Percentiles rank a stretch among this genome's conserved stretches.
phyloP scores from a whole-genome alignment of 2,329 filamentous ascomycete species.

The Ophiostoma montium region DNA sequence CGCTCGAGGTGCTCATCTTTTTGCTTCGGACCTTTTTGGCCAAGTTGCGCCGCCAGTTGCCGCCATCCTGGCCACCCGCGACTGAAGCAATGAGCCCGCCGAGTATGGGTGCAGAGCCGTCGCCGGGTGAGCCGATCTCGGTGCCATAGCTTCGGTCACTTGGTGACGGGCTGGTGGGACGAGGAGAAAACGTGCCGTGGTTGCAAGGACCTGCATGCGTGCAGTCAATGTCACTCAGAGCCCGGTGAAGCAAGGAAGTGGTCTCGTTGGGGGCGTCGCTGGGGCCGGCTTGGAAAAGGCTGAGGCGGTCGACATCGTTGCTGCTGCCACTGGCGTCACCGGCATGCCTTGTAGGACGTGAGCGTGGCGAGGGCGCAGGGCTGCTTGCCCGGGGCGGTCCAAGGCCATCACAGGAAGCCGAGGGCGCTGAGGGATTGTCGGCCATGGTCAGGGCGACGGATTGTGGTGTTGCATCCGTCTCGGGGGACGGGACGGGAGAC shows the following conservation, averaged over 20 bases:
- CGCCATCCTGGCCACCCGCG: slow-evolving; percentile 23
- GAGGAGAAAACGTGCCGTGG: slow-evolving; percentile 66
- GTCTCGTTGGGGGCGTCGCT: slow-evolving; percentile 29
- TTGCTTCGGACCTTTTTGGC: slow-evolving; percentile 24
- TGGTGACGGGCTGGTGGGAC: slow-evolving; percentile 35
- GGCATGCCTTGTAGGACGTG: slow-evolving; percentile 9
- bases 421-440: slow-evolving; percentile 23
- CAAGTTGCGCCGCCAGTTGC: slow-evolving; percentile 35
- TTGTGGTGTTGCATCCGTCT: background rate
- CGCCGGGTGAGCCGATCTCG: slow-evolving; percentile 21
- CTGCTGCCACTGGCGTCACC: background rate
- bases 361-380: slow-evolving; percentile 10
- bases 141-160: slow-evolving; percentile 20
- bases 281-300: slow-evolving; percentile 7
- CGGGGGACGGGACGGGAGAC: too few relatives aligned
- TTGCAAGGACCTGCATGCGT: slow-evolving; percentile 40
- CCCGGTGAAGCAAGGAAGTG: slow-evolving; percentile 32
- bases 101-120: slow-evolving; percentile 22
- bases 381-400: background rate
- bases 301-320: slow-evolving; percentile 11
- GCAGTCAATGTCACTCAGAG: slow-evolving; percentile 22
- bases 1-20: slow-evolving; percentile 59
- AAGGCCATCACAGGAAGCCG: slow-evolving; percentile 1
- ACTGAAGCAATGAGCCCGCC: slow-evolving; percentile 26
- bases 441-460: slow-evolving; percentile 20